Conservation (phyloP, 2,329 filamentous ascomycete genomes). For the Hirsutella thompsonii region DNA sequence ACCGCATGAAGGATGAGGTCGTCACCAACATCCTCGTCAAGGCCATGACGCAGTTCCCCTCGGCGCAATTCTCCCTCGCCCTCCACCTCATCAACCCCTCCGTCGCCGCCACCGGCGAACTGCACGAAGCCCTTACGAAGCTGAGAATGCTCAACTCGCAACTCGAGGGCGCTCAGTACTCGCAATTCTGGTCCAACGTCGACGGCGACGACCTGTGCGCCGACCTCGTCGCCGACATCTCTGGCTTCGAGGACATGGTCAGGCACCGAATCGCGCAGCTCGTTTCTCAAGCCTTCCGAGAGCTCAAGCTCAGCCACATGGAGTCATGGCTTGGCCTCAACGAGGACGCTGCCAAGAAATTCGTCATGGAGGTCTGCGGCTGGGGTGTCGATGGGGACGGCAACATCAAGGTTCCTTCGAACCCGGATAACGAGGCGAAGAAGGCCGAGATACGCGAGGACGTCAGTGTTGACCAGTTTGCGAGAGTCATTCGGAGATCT, state of each 20-base stretch:
- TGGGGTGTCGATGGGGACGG: conserved; percentile 65
- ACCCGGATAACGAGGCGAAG: conserved; percentile 96
- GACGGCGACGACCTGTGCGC: conserved; percentile 93
- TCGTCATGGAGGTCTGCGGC: conserved; percentile 72
- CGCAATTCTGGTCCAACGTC: conserved; percentile 82
- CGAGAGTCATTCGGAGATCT: conserved; percentile 65
- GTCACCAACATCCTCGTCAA: conserved; percentile 99
- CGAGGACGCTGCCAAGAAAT: conserved; percentile 57
- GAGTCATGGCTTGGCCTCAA: conserved; percentile 67
- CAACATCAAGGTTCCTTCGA: conserved; percentile 66
- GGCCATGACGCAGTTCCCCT: conserved; percentile 92
- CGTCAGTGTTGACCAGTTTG: conserved; percentile 80
- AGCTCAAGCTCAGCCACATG: conserved; percentile 54
- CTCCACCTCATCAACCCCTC: conserved; percentile 87
- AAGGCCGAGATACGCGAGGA: conserved; percentile 92
- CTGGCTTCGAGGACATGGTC: conserved; percentile 89
- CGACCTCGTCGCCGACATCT: conserved; percentile 86
- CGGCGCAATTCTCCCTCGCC: conserved; percentile 85
- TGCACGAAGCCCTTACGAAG: conserved; percentile 85
- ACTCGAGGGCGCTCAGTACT: conserved; percentile 83
- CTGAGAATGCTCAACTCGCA: conserved; percentile 73
- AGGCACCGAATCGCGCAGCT: conserved; percentile 81
- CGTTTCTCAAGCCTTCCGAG: conserved; percentile 67
- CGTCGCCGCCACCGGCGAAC: conserved; percentile 50
- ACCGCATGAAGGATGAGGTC: conserved; percentile 91